Evolutionary conservation across 2,329 filamentous ascomycete genomes (phyloP).

Genomic region (Ophiocordyceps camponoti-rufipedis): DNA sequence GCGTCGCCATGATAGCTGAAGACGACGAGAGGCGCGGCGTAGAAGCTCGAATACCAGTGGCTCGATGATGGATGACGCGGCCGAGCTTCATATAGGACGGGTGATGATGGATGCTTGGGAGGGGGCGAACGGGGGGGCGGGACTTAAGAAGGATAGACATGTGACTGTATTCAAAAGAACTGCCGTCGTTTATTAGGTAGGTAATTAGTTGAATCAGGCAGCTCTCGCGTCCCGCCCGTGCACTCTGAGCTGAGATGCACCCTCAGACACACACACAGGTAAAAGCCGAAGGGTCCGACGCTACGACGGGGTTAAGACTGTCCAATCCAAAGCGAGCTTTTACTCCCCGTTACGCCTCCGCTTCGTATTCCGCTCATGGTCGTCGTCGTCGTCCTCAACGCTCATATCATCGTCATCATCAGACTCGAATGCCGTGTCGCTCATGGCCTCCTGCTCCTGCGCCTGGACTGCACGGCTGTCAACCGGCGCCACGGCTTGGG

Average conservation of each 20-base stretch:
- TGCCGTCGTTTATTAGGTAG: too few relatives aligned
- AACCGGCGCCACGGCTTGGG: background rate
- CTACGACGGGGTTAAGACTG: background rate
- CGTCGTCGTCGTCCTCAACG: constrained; percentile 23
- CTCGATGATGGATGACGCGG: too few relatives aligned
- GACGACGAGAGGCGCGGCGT: background rate
- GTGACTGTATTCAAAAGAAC: too few relatives aligned
- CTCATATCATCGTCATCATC: constrained; percentile 1
- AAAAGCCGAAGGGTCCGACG: background rate
- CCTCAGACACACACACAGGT: background rate
- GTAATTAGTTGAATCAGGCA: too few relatives aligned
- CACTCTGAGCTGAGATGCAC: too few relatives aligned
- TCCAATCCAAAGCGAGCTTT: background rate
- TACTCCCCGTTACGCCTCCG: background rate
- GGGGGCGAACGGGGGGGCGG: background rate
- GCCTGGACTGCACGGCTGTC: constrained; percentile 18
- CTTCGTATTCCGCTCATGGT: constrained; percentile 13
- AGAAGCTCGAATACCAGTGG: background rate
- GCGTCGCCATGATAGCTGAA: constrained; percentile 21
- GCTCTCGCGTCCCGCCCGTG: too few relatives aligned
- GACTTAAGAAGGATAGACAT: too few relatives aligned
- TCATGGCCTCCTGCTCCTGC: constrained; percentile 48
- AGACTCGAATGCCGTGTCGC: constrained; percentile 51
- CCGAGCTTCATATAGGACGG: background rate
- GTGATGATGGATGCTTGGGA: background rate